Conservation (phyloP, 2,329 filamentous ascomycete genomes). For the Pyricularia sp. region DNA sequence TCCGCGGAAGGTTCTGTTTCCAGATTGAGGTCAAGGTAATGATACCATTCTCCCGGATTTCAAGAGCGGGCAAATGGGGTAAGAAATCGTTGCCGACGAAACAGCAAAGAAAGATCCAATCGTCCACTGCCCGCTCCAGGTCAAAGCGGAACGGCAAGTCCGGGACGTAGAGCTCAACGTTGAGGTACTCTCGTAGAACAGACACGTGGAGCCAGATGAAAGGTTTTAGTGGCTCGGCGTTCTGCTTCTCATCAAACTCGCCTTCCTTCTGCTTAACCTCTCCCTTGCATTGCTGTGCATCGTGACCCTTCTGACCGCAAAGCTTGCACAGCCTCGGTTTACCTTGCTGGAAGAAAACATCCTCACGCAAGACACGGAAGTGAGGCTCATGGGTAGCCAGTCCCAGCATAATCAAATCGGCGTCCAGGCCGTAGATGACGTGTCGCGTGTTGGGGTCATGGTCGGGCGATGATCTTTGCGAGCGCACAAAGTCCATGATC, state of each 20-base stretch:
- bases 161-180: slow-evolving; percentile 77
- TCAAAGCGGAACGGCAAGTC: slow-evolving; percentile 83
- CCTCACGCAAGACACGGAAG: slow-evolving; percentile 91
- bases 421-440: slow-evolving; percentile 96
- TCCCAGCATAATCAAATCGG: slow-evolving; percentile 97
- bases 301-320: slow-evolving; percentile 88
- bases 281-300: slow-evolving; percentile 76
- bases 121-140: slow-evolving; percentile 86
- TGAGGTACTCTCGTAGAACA: slow-evolving; percentile 84
- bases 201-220: slow-evolving; percentile 98
- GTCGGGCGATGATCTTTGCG: slow-evolving; percentile 79
- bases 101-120: slow-evolving; percentile 99
- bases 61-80: slow-evolving; percentile 91
- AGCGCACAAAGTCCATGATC: slow-evolving; percentile 97
- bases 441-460: slow-evolving; percentile 96
- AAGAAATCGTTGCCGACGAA: slow-evolving; percentile 98
- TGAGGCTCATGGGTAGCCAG: slow-evolving; percentile 95
- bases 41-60: slow-evolving; percentile 95
- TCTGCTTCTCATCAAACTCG: slow-evolving; percentile 75
- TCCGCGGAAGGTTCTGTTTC: slow-evolving; percentile 80
- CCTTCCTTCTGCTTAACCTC: slow-evolving; percentile 68
- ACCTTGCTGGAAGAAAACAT: slow-evolving; percentile 87
- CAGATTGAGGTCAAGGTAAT: slow-evolving; percentile 95
- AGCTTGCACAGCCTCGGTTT: slow-evolving; percentile 76
- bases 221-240: slow-evolving; percentile 64